A percentile compares a stretch with the other conserved stretches of the same genome.
Evolutionary conservation across 352 stramenopile genomes (phyloP).

Genomic region (Globisporangium okanoganense): DNA sequence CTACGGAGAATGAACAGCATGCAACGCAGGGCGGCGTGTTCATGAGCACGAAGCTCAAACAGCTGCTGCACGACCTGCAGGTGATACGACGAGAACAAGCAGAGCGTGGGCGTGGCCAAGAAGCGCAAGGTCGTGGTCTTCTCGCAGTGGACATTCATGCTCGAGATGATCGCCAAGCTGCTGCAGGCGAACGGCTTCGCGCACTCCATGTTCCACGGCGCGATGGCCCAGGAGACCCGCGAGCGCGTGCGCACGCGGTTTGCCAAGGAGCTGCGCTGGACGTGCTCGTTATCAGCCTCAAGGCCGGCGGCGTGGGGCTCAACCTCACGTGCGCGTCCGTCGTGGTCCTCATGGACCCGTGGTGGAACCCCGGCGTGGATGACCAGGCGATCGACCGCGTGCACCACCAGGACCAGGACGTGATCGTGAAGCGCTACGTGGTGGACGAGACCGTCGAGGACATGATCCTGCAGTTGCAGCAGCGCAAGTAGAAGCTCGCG

Average conservation of each 20-base stretch:
- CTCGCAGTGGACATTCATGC: conserved; percentile 89
- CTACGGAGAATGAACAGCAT: neutral
- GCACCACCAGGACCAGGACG: conserved; percentile 79
- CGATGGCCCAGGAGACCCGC: conserved; percentile 60
- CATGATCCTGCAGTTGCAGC: conserved; percentile 88
- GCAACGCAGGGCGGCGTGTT: conserved; percentile 25
- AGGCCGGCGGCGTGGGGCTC: conserved; percentile 87
- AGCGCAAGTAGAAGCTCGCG: conserved; percentile 86
- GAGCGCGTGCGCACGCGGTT: conserved; percentile 73
- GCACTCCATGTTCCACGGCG: conserved; percentile 72
- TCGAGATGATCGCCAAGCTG: conserved; percentile 72
- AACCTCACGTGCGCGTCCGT: conserved; percentile 88
- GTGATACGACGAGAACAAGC: conserved; percentile 50
- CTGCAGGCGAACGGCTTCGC: conserved; percentile 46
- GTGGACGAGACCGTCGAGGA: conserved; percentile 88
- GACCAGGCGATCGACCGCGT: conserved; percentile 93
- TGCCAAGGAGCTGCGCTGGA: conserved; percentile 43
- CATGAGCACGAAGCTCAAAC: conserved; percentile 65
- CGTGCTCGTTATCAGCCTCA: conserved; percentile 86
- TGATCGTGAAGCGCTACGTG: conserved; percentile 89
- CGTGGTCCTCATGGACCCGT: conserved; percentile 89
- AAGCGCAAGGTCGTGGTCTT: conserved; percentile 88
- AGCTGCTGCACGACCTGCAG: conserved; percentile 62
- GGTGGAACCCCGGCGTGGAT: conserved; percentile 93
- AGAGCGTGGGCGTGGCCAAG: conserved; percentile 12